These are phyloP conservation scores for Nothophytophthora sp. DNA, from an alignment of 352 stramenopile genomes.

Conservation along the genomic window DNA sequence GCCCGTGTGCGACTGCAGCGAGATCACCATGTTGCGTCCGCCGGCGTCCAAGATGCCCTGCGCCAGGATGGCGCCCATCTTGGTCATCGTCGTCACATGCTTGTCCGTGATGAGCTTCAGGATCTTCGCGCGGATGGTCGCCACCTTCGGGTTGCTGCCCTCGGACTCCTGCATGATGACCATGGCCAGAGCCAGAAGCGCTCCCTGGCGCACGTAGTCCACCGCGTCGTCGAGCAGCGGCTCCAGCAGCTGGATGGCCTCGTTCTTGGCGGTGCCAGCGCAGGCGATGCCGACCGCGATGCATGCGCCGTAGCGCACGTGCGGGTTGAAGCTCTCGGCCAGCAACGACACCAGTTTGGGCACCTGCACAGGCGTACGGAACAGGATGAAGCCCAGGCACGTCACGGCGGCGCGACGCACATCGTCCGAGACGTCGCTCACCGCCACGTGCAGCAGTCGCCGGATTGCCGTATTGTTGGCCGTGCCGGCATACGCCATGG, in stretches of 20 bases:
- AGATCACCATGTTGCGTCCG: conserved; percentile 97
- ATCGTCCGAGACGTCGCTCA: conserved; percentile 99
- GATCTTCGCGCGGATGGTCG: conserved; percentile 85
- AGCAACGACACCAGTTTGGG: conserved; percentile 93
- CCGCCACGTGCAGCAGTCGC: conserved; percentile 97
- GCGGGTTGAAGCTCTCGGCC: conserved; percentile 99
- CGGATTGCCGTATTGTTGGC: conserved; percentile 97
- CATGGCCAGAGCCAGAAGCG: conserved; percentile 96
- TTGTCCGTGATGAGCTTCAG: conserved; percentile 96
- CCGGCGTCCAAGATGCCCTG: conserved; percentile 98
- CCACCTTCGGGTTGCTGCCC: conserved; percentile 82
- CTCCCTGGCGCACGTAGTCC: conserved; percentile 99
- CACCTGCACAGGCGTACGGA: conserved; percentile 96
- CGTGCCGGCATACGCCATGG: conserved; percentile 97
- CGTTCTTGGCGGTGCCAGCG: conserved; percentile 95
- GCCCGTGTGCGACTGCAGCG: conserved; percentile 94
- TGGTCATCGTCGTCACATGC: conserved; percentile 98
- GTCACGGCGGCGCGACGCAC: conserved; percentile 98
- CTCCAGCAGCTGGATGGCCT: conserved; percentile 97
- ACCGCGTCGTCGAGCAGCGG: conserved; percentile 98
- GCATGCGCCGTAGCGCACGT: conserved; percentile 99
- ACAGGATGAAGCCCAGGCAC: conserved; percentile 98
- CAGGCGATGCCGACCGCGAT: conserved; percentile 99
- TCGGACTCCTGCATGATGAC: conserved; percentile 98
- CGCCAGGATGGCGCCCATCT: conserved; percentile 98